A percentile compares a stretch with the other conserved stretches of the same genome.
phyloP scores from a whole-genome alignment of 305 asterid species.

The Fraxinus angustifolia region DNA sequence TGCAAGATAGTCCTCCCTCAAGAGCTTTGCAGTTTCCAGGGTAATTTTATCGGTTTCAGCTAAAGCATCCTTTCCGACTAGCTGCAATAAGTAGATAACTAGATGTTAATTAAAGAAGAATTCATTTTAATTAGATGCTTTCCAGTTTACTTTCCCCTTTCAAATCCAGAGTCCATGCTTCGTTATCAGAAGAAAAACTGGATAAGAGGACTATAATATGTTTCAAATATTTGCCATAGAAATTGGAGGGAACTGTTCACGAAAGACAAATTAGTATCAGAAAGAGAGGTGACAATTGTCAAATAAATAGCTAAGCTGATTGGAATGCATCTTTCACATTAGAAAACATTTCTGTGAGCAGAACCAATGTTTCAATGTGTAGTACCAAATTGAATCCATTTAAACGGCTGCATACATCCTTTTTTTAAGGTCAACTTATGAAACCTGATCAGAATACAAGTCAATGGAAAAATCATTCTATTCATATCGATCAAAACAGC shows the following conservation, averaged over 20 bases:
- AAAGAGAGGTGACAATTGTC: background rate
- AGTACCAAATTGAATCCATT: background rate
- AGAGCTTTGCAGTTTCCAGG: conserved; percentile 88
- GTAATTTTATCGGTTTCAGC: conserved; percentile 95
- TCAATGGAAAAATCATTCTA: background rate
- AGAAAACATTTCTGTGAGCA: background rate
- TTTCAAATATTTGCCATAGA: background rate
- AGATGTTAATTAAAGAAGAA: background rate
- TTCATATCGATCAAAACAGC: background rate
- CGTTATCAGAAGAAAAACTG: background rate
- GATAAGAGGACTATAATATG: background rate
- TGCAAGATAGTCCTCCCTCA: conserved; percentile 98
- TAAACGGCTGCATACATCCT: background rate
- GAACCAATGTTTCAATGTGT: background rate
- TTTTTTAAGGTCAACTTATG: background rate
- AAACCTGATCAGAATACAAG: background rate
- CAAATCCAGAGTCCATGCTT: background rate
- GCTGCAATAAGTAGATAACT: conserved; percentile 49
- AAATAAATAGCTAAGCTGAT: background rate
- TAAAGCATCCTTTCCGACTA: conserved; percentile 94
- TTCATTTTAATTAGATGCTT: background rate
- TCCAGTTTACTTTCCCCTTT: background rate
- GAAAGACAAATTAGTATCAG: background rate
- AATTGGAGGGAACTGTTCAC: background rate
- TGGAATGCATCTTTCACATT: background rate